These are phyloP conservation scores for Linnemannia schmuckeri DNA, from an alignment of 192 early-diverging fungal genomes.

Conservation along the genomic window DNA sequence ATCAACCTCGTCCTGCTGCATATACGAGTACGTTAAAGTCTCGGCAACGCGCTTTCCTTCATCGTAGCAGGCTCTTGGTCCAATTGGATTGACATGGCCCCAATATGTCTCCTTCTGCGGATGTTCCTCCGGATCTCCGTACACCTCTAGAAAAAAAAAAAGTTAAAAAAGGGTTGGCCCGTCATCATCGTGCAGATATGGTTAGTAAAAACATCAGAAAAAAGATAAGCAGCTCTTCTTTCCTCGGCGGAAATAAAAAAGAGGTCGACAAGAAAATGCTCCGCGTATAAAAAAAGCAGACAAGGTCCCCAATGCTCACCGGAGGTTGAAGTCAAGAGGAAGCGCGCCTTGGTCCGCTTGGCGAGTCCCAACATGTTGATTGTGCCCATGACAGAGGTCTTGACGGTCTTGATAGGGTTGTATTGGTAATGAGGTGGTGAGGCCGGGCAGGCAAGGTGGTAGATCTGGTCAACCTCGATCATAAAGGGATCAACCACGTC, in stretches of 20 bases:
- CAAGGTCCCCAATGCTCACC: constrained; percentile 48
- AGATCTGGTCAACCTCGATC: constrained; percentile 88
- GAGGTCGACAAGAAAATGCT: constrained; percentile 8
- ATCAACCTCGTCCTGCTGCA: constrained; percentile 79
- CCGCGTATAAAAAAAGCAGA: background rate
- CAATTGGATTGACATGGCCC: constrained; percentile 84
- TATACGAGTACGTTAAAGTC: constrained; percentile 84
- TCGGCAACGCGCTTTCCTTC: constrained; percentile 91
- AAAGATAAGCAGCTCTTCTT: background rate
- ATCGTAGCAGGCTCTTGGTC: constrained; percentile 88
- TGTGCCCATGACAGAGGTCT: constrained; percentile 87
- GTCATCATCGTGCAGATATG: constrained; percentile 10
- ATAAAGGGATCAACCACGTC: constrained; percentile 88
- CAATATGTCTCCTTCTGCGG: constrained; percentile 90
- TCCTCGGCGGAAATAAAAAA: constrained; percentile 10
- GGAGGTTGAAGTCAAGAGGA: constrained; percentile 84
- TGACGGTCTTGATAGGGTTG: constrained; percentile 89
- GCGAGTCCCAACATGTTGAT: constrained; percentile 91
- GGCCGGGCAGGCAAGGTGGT: constrained; percentile 89
- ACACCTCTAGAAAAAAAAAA: constrained; percentile 71
- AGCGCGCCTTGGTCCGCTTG: constrained; percentile 83
- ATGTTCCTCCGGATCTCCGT: constrained; percentile 89
- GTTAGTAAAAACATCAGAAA: background rate
- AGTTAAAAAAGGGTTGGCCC: constrained; percentile 2
- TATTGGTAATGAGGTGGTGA: constrained; percentile 91